These are phyloP conservation scores for Vitis rupestris DNA, from an alignment of 164 flowering plant species.

Conservation along the genomic window DNA sequence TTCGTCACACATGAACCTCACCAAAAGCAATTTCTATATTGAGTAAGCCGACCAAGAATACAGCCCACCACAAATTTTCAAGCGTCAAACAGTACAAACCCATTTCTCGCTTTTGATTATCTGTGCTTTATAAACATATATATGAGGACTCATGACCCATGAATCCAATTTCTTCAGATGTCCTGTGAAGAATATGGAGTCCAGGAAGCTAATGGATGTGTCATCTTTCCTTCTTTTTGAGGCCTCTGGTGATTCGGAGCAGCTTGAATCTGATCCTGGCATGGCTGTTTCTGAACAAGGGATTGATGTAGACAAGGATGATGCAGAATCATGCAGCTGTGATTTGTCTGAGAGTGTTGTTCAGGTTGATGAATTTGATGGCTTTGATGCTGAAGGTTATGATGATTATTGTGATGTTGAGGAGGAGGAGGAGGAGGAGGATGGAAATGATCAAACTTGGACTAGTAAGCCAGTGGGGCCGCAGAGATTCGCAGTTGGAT, in stretches of 20 bases:
- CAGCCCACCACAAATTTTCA: too few relatives aligned
- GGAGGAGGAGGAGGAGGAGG: background rate
- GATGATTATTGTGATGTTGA: conserved; percentile 3
- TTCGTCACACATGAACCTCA: too few relatives aligned
- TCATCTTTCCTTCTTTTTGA: conserved; percentile 43
- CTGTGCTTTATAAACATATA: too few relatives aligned
- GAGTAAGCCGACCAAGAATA: too few relatives aligned
- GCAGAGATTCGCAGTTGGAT: background rate
- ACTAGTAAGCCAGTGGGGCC: background rate
- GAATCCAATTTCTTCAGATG: too few relatives aligned
- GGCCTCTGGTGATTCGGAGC: conserved; percentile 51
- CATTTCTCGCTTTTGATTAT: too few relatives aligned
- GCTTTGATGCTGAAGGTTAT: background rate
- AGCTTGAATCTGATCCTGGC: conserved; percentile 18
- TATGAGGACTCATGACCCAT: too few relatives aligned
- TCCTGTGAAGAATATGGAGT: conserved; percentile 5
- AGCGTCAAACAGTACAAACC: too few relatives aligned
- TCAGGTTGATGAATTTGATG: background rate
- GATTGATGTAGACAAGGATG: conserved; percentile 27
- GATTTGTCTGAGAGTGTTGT: conserved; percentile 11
- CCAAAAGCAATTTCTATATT: too few relatives aligned
- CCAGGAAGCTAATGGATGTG: conserved; percentile 18
- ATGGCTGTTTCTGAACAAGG: background rate
- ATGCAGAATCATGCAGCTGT: conserved; percentile 49
- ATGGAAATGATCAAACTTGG: conserved; percentile 11